A percentile compares a stretch with the other conserved stretches of the same genome.
phyloP scores from a whole-genome alignment of 148 eudicot species.

The Nyssa sinensis region DNA sequence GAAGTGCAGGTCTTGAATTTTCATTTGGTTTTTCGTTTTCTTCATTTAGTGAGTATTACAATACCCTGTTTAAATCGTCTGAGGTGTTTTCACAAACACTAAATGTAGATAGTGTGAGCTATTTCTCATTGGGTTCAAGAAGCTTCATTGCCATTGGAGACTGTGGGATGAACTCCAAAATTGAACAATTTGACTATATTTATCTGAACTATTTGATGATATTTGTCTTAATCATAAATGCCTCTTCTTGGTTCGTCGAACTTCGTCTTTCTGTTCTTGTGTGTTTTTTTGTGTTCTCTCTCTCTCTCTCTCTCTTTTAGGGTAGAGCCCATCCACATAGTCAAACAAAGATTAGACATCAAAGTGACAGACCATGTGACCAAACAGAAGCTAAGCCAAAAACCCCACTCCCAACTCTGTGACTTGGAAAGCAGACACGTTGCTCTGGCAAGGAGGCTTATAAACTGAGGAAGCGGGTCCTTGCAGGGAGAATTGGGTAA shows the following conservation, averaged over 20 bases:
- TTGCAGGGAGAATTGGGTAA: no score
- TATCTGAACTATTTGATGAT: constrained; percentile 8
- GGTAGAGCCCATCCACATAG: no score
- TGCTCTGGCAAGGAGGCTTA: no score
- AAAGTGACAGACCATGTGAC: no score
- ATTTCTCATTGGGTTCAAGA: constrained; percentile 25
- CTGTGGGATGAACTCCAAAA: constrained; percentile 19
- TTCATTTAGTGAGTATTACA: constrained; percentile 16
- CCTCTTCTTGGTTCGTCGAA: not conserved
- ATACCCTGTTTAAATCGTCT: constrained; percentile 27
- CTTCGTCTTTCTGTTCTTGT: not conserved
- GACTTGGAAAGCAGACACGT: no score
- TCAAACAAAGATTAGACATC: no score
- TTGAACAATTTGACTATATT: constrained; percentile 8
- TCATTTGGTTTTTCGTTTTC: constrained; percentile 12
- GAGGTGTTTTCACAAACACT: constrained; percentile 30
- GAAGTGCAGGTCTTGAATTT: constrained; percentile 9
- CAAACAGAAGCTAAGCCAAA: no score
- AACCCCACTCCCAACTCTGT: no score
- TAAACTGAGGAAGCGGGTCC: no score
- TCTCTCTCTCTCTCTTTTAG: no score
- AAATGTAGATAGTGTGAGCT: constrained; percentile 50
- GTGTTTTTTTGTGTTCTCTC: not conserved
- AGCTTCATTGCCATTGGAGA: constrained; percentile 26
- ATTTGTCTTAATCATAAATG: not conserved